These are phyloP conservation scores for Aspergillus heteromorphus DNA, from an alignment of 495 filamentous ascomycete genomes.

Conservation along the genomic window DNA sequence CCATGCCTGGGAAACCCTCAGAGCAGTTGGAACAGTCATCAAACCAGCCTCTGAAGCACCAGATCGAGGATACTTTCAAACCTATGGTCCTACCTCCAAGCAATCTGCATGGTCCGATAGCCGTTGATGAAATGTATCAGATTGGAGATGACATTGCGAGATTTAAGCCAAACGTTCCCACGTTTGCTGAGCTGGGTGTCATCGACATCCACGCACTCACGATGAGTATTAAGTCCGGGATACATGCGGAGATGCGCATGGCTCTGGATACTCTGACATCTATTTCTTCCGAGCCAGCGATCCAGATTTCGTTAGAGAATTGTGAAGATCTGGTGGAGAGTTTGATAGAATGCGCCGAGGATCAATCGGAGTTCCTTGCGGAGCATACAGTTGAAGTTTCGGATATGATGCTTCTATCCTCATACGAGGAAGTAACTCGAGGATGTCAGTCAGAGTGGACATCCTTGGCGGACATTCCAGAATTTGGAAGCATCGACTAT, in stretches of 20 bases:
- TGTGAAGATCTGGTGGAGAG: conserved; percentile 88
- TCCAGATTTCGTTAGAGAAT: conserved; percentile 60
- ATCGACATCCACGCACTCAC: conserved; percentile 91
- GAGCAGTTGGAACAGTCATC: conserved; percentile 36
- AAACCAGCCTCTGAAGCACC: conserved; percentile 43
- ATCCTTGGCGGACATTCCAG: conserved; percentile 59
- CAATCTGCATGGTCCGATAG: conserved; percentile 60
- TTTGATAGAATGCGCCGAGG: conserved; percentile 84
- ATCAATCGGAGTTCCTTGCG: conserved; percentile 72
- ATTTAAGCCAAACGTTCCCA: conserved; percentile 67
- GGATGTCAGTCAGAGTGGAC: conserved; percentile 67
- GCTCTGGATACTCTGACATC: conserved; percentile 79
- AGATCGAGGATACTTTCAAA: conserved; percentile 43
- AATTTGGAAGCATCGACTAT: conserved; percentile 73
- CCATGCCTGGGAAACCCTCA: conserved; percentile 41
- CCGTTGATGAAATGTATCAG: conserved; percentile 53
- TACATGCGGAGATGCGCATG: conserved; percentile 79
- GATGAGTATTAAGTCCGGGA: conserved; percentile 86
- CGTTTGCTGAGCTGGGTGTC: conserved; percentile 70
- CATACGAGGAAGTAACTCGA: conserved; percentile 84
- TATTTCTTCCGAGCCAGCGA: conserved; percentile 57
- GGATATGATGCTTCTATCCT: conserved; percentile 69
- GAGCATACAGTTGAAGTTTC: conserved; percentile 79
- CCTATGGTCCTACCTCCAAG: conserved; percentile 53
- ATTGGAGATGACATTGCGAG: conserved; percentile 58